These are phyloP conservation scores for Ceratocystis cubensis DNA, from an alignment of 2,329 filamentous ascomycete species.

Conservation along the genomic window DNA sequence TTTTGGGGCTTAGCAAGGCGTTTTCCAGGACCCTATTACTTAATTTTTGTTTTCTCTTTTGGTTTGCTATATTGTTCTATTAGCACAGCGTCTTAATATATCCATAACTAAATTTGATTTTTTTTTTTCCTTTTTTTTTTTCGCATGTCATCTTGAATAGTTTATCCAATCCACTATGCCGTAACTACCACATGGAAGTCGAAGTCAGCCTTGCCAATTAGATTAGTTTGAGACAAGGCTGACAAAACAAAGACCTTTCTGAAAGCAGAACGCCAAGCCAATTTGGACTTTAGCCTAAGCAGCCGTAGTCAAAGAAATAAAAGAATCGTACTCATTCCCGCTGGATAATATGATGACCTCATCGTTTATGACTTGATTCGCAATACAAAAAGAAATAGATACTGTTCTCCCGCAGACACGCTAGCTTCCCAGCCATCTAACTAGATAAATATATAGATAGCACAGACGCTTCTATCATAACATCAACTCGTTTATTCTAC, in stretches of 20 bases:
- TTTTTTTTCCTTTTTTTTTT: not conserved
- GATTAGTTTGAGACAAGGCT: not conserved
- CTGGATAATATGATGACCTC: not conserved
- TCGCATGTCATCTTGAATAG: too few species aligned
- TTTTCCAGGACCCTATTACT: not conserved
- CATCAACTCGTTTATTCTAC: too few species aligned
- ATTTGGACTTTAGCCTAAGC: not conserved
- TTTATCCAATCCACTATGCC: too few species aligned
- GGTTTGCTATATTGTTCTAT: not conserved
- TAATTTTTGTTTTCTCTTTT: not conserved
- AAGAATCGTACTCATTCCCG: not conserved
- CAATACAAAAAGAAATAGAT: too few species aligned
- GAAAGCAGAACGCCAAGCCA: not conserved
- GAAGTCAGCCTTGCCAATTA: not conserved
- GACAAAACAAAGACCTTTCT: not conserved
- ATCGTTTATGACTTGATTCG: not conserved
- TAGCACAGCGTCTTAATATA: not conserved
- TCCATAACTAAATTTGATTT: not conserved
- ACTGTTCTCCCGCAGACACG: too few species aligned
- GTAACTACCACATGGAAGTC: too few species aligned
- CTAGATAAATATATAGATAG: too few species aligned
- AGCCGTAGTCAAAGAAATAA: not conserved
- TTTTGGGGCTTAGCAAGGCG: conserved; percentile 1
- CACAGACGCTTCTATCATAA: too few species aligned
- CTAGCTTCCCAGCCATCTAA: too few species aligned